These are phyloP conservation scores for Aspergillus awamori DNA, from an alignment of 2,329 filamentous ascomycete species.

Conservation along the genomic window DNA sequence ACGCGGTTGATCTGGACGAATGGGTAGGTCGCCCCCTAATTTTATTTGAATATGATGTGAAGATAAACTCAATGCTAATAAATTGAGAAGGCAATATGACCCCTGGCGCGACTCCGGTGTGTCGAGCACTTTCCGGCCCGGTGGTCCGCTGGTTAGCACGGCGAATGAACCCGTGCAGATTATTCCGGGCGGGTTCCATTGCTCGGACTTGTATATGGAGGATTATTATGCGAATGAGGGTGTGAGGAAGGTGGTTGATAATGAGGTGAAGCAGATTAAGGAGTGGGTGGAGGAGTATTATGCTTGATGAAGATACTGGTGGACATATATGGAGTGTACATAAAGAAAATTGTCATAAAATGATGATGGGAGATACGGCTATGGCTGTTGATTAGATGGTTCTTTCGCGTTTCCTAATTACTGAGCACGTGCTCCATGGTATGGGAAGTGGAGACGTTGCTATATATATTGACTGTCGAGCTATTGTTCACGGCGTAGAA, in stretches of 20 bases:
- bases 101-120: constrained; percentile 62
- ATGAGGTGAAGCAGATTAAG: constrained; percentile 54
- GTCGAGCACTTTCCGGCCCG: constrained; percentile 56
- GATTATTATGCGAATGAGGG: constrained; percentile 54
- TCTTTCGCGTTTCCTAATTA: no score
- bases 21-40: constrained; percentile 42
- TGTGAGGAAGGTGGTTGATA: constrained; percentile 54
- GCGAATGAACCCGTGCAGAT: constrained; percentile 54
- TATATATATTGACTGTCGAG: no score
- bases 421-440: no score
- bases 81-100: constrained; percentile 52
- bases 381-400: no score
- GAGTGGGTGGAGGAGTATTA: constrained; percentile 9
- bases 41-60: background rate
- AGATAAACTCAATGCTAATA: background rate
- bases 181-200: constrained; percentile 59
- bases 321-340: no score
- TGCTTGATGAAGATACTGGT: background rate
- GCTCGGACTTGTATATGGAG: constrained; percentile 54
- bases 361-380: no score
- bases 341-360: no score
- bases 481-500: no score
- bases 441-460: no score
- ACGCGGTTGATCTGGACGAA: constrained; percentile 62
- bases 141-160: constrained; percentile 56